These are phyloP conservation scores for Comarum palustre DNA, from an alignment of 306 rosid species.

Conservation along the genomic window DNA sequence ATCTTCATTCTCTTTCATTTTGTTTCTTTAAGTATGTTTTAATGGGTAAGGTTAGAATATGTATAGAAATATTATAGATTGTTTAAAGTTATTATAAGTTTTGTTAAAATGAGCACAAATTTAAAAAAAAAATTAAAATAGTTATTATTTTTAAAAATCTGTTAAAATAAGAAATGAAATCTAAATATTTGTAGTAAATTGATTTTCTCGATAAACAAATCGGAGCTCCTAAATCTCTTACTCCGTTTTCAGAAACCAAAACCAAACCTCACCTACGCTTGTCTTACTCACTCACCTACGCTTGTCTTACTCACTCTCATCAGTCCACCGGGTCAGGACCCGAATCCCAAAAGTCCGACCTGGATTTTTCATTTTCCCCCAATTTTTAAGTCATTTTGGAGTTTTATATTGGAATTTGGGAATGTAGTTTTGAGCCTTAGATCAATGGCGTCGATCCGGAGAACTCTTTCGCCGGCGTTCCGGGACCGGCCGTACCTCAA, in stretches of 20 bases:
- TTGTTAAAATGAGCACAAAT: no score
- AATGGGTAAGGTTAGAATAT: no score
- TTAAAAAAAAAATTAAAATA: no score
- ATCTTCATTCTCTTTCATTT: no score
- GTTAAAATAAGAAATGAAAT: no score
- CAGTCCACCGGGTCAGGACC: not conserved
- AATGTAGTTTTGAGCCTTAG: constrained; percentile 15
- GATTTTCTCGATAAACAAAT: no score
- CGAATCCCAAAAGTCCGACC: constrained; percentile 15
- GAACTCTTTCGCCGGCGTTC: constrained; percentile 80
- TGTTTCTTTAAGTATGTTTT: no score
- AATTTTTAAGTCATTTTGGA: not conserved
- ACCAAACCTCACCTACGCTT: not conserved
- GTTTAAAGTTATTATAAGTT: no score
- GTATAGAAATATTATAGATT: no score
- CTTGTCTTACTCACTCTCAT: not conserved
- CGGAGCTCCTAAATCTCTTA: no score
- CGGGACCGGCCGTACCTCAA: constrained; percentile 55
- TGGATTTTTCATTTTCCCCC: not conserved
- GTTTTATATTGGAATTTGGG: not conserved
- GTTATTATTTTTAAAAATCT: no score
- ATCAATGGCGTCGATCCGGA: constrained; percentile 86
- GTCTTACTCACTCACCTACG: not conserved
- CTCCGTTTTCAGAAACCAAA: not conserved
- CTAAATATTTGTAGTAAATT: no score